Evolutionary conservation across 768 basidiomycete genomes (phyloP), one percentile per base, ranked within the genome.

Genomic region (Mrakia hoshinonis): DNA sequence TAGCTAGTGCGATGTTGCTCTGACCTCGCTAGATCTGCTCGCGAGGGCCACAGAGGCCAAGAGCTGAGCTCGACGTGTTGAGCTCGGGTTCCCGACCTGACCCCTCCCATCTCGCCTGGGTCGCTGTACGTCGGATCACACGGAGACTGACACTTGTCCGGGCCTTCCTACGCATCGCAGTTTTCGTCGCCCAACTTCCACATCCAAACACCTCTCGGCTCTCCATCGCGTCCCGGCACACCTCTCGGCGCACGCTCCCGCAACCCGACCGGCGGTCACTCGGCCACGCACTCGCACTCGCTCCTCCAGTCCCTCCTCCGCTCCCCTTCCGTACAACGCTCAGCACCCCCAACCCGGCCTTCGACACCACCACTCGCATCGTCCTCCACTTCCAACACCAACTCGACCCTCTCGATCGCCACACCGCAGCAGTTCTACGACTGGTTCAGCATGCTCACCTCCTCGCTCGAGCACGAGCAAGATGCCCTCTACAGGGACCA

Each of bases 391-490:
- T 54, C 89, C 76, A 83, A 87, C 0, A 81, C 91, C 20, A 88
- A 89, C 76, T 89, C 91, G 2, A 85, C 84, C 63, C 84, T 86
- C 49, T 88, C 90, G 5, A 87, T 98, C 48, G 85, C 89, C 73
- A 95, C 92, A 0, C 89, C 93, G 0, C 92, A 98, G 76, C 92
- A 97, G 75, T 95, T 99, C 80, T 92, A 94, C 77, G 95, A 98
- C 81, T 96, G 93, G 89, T 95, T 93, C 79, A 84, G 91, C 4
- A 83, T 89, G 49, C 87, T 99, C 67, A 93, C 96, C 74, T 84
- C 89, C 20, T 89, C 89, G 3, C 91, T 96, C 47, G 89, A 92
- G 10, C 92, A 92, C 76, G 90, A 90, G 72, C 95, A 98, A 77
- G 95, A 97, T 76, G 87, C 91, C 6, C 89, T 93, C 77, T 97